phyloP scores from a whole-genome alignment of 1,284 basidiomycete genomes.

The Ceraceosorus bombacis region DNA sequence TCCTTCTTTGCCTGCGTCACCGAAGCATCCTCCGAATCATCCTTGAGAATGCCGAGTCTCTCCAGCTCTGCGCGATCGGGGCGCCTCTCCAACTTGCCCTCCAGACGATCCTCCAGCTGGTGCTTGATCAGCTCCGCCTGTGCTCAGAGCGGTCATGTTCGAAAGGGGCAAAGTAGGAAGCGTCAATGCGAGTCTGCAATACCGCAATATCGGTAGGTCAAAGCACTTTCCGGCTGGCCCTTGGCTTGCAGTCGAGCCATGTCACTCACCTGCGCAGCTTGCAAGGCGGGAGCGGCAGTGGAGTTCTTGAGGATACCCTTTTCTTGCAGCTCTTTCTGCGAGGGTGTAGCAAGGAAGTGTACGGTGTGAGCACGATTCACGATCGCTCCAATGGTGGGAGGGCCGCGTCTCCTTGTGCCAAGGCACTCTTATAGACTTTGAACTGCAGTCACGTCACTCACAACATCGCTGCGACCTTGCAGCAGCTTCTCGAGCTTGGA shows the following conservation, averaged over 20 bases:
- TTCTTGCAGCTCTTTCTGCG: slow-evolving; percentile 61
- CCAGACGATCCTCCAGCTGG: slow-evolving; percentile 30
- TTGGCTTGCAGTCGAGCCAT: neutral
- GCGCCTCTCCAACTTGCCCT: slow-evolving; percentile 26
- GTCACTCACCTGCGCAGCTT: slow-evolving; percentile 53
- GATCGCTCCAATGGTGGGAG: too few species aligned
- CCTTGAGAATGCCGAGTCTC: slow-evolving; percentile 41
- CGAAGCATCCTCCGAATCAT: slow-evolving; percentile 56
- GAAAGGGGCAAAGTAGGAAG: neutral
- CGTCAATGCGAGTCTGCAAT: neutral
- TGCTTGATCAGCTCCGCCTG: slow-evolving; percentile 30
- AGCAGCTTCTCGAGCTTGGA: too few species aligned
- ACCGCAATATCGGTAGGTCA: neutral
- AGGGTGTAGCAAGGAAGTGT: too few species aligned
- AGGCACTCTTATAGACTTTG: too few species aligned
- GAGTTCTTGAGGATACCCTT: slow-evolving; percentile 65
- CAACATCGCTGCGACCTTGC: too few species aligned
- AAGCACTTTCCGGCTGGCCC: neutral
- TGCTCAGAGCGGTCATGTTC: too few species aligned
- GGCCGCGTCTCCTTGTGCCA: too few species aligned
- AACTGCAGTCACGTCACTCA: too few species aligned
- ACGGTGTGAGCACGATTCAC: too few species aligned
- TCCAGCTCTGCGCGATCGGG: slow-evolving; percentile 33
- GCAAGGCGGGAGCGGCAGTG: slow-evolving; percentile 62
- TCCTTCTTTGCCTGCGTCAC: slow-evolving; percentile 4